Percentiles rank a stretch among this genome's conserved stretches.
Evolutionary conservation across 140 eudicot species (phyloP).

Genomic region (Cichorium intybus): DNA sequence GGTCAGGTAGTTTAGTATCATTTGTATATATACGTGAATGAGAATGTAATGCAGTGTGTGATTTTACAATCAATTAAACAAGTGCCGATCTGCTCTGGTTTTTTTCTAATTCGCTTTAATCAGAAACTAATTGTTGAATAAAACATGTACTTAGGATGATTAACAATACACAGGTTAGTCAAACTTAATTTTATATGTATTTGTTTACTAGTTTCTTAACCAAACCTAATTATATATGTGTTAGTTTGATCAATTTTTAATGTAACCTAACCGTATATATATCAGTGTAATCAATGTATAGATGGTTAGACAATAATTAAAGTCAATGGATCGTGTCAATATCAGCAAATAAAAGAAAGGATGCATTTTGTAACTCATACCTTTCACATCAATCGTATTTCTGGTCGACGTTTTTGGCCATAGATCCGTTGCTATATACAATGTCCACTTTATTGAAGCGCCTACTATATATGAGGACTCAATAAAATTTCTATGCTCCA

Average conservation of each 20-base stretch:
- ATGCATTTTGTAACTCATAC: not conserved
- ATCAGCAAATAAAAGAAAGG: not conserved
- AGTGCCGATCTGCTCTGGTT: no score
- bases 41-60: no score
- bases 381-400: conserved; percentile 10
- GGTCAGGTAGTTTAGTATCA: not conserved
- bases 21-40: no score
- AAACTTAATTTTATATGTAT: not conserved
- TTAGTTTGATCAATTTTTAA: not conserved
- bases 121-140: not conserved
- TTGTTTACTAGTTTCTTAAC: not conserved
- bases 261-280: not conserved
- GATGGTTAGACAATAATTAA: not conserved
- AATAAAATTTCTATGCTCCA: not conserved
- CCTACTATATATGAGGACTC: not conserved
- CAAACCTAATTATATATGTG: not conserved
- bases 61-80: no score
- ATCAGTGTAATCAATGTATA: not conserved
- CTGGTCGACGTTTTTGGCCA: not conserved
- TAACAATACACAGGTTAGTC: not conserved
- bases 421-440: not conserved
- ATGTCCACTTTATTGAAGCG: not conserved
- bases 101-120: no score
- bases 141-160: not conserved
- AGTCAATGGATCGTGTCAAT: not conserved